Evolutionary conservation across 768 basidiomycete species (phyloP).

Genomic region (Phanerodontia chrysosporium): DNA sequence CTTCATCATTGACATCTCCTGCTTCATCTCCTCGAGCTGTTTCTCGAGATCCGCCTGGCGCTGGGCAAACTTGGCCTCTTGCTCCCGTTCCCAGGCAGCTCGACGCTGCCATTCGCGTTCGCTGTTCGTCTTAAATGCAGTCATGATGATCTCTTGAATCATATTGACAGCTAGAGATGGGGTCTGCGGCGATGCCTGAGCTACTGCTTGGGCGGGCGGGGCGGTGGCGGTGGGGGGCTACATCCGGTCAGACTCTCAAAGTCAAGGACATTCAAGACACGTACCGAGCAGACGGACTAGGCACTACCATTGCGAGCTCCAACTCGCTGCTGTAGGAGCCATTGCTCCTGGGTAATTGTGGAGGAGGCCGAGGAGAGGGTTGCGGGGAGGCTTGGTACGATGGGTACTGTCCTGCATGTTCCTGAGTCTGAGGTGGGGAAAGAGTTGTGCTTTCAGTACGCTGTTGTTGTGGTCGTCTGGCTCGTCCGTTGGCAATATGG

Average conservation of each 20-base stretch:
- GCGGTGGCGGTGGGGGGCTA: background rate
- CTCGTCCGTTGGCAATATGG: constrained; percentile 39
- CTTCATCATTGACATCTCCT: constrained; percentile 46
- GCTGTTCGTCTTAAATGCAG: constrained; percentile 51
- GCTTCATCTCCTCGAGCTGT: constrained; percentile 49
- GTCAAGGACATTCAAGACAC: background rate
- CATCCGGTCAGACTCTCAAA: background rate
- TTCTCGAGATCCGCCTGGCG: constrained; percentile 57
- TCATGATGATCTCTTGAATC: constrained; percentile 58
- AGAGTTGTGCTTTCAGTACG: background rate
- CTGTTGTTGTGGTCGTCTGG: constrained; percentile 5
- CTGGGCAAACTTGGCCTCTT: constrained; percentile 55
- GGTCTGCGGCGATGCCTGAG: constrained; percentile 27
- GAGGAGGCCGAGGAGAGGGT: constrained; percentile 20
- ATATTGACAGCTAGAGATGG: background rate
- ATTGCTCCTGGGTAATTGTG: constrained; percentile 32
- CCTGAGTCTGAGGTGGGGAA: constrained; percentile 3
- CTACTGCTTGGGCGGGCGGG: constrained; percentile 6
- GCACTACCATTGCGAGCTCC: constrained; percentile 51
- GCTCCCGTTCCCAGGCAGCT: constrained; percentile 64
- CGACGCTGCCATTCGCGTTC: constrained; percentile 58
- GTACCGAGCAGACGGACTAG: background rate
- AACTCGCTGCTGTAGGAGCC: constrained; percentile 61
- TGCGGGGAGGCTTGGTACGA: constrained; percentile 17
- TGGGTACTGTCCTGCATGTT: background rate